Evolutionary conservation across 148 eudicot species (phyloP).

Genomic region (Nepenthes mirabilis): DNA sequence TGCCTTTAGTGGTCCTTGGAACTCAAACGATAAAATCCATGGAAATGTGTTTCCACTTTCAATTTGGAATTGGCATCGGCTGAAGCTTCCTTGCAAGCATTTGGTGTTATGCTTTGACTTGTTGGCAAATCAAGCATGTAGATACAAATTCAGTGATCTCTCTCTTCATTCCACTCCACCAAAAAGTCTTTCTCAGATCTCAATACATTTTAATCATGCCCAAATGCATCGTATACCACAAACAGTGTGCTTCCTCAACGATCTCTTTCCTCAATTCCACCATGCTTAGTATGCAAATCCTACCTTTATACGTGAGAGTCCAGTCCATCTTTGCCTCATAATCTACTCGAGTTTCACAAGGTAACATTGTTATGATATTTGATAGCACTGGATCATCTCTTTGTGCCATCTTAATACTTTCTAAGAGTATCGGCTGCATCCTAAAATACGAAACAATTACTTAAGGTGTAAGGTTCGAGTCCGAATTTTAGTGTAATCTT

Average conservation of each 20-base stretch:
- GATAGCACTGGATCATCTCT: too few species aligned
- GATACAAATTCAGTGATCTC: not conserved
- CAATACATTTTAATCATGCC: not conserved
- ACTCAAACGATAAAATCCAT: not conserved
- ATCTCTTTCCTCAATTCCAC: not conserved
- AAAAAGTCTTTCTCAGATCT: not conserved
- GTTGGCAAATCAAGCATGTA: not conserved
- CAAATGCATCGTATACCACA: not conserved
- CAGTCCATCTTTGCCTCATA: too few species aligned
- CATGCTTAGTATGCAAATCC: too few species aligned
- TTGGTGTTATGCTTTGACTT: conserved; percentile 1
- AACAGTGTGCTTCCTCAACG: not conserved
- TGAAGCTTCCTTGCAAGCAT: not conserved
- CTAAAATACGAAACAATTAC: too few species aligned
- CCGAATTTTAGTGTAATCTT: too few species aligned
- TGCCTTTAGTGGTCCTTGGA: not conserved
- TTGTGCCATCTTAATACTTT: too few species aligned
- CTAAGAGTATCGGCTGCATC: too few species aligned
- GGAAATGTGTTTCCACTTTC: not conserved
- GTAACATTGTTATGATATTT: too few species aligned
- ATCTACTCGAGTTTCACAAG: too few species aligned
- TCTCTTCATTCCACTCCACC: not conserved
- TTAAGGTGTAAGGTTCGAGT: too few species aligned
- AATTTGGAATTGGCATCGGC: not conserved
- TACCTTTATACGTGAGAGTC: too few species aligned